phyloP scores from a whole-genome alignment of 345 rosid species.

The Draba incana region DNA sequence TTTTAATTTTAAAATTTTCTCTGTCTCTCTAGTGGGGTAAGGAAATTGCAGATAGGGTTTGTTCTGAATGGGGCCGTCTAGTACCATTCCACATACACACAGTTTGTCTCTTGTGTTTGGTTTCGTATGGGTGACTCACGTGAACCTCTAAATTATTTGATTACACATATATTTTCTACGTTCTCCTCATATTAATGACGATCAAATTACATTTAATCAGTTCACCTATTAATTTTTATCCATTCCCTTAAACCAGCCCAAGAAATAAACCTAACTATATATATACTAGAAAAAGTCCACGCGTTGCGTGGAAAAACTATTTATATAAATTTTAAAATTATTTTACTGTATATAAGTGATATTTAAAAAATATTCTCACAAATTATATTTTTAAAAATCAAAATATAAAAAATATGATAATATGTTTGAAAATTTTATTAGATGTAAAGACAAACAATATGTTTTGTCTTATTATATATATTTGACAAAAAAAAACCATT shows the following conservation, averaged over 20 bases:
- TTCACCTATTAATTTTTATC: neutral
- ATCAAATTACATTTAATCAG: neutral
- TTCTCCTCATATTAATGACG: slow-evolving; percentile 2
- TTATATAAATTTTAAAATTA: no score
- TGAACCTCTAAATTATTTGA: slow-evolving; percentile 40
- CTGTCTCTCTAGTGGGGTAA: slow-evolving; percentile 38
- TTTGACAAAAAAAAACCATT: no score
- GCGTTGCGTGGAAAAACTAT: no score
- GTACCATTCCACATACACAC: slow-evolving; percentile 40
- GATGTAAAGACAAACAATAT: no score
- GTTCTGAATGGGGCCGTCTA: slow-evolving; percentile 40
- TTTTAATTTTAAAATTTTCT: slow-evolving; percentile 3
- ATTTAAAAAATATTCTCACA: no score
- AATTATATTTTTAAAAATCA: no score
- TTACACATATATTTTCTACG: neutral
- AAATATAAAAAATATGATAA: no score
- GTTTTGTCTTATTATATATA: no score
- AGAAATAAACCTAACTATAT: neutral
- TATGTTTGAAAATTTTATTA: no score
- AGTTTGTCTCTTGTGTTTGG: slow-evolving; percentile 44
- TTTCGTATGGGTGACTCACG: slow-evolving; percentile 44
- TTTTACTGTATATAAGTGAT: no score
- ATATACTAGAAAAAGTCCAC: no score
- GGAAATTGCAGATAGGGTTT: slow-evolving; percentile 41
- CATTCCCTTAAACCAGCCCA: neutral